Evolutionary conservation across 2,329 filamentous ascomycete genomes (phyloP).

Genomic region (Cercospora sp.): DNA sequence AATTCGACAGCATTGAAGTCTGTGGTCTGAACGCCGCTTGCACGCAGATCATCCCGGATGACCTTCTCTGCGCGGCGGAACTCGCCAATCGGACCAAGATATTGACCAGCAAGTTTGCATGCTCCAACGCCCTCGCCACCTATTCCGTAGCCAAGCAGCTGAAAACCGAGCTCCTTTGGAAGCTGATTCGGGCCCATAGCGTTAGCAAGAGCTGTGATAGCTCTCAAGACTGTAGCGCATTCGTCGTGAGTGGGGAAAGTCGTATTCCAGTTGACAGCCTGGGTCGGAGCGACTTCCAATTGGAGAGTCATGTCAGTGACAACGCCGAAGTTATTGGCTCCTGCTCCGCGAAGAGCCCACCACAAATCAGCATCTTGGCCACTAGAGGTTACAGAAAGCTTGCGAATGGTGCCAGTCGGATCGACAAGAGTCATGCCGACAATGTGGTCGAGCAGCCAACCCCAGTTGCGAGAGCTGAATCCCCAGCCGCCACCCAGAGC

Average conservation of each 20-base stretch:
- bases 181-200: background rate
- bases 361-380: conserved; percentile 20
- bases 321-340: conserved; percentile 25
- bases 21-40: conserved; percentile 8
- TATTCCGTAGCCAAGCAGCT: conserved; percentile 22
- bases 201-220: conserved; percentile 17
- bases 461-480: conserved; percentile 21
- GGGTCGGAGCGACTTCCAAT: conserved; percentile 13
- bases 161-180: conserved; percentile 15
- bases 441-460: conserved; percentile 23
- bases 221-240: conserved; percentile 19
- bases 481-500: conserved; percentile 25
- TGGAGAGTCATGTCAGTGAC: conserved; percentile 17
- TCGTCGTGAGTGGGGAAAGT: conserved; percentile 19
- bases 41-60: conserved; percentile 4
- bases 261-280: conserved; percentile 20
- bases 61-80: conserved; percentile 12
- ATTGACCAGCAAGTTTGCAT: conserved; percentile 21
- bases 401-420: conserved; percentile 12
- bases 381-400: background rate
- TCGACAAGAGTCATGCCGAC: conserved; percentile 17
- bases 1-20: conserved; percentile 20
- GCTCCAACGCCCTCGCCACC: conserved; percentile 15
- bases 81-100: conserved; percentile 14
- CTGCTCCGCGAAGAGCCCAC: conserved; percentile 24